Base-by-base conservation (phyloP, 192 early-diverging fungal genomes). In the Paraglomus occultum region DNA sequence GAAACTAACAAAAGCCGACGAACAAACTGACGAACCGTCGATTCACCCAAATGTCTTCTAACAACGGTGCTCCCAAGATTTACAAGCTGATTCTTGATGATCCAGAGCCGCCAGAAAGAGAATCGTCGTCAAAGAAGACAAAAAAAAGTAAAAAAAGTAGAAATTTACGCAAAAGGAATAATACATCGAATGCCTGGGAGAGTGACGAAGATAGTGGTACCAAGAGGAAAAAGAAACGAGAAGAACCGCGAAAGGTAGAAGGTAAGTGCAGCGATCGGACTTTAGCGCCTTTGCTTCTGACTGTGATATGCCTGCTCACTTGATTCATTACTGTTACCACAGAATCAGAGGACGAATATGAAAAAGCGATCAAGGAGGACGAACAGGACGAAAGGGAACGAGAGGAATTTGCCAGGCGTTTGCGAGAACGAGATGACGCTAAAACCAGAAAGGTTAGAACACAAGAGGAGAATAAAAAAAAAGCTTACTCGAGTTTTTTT, bases 341-440 rank as follows among this genome's bases (percentile, higher is more conserved):
- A 46, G 76, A 78, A 11, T 61, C 79, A 48, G 82, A 81, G 40
- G 77, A 79, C 49, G 86, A 85, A 53, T 73, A 80, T 51, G 78
- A 84, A 62, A 70, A 76, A 58, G 74, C 71, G 44, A 76, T 80
- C 15, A 74, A 51, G 20, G 88, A 89, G 39, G 86, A 85, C 45
- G 73, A 81, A 51, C 71, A 84, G 51, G 95, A 99, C 80, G 68
- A 91, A 11, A 78, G 79, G 57, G 96, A 99, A 76, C 87, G 94
- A 51, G 95, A 99, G 68, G 96, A 92, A 73, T 93, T 95, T 79
- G 91, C 89, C 5, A 82, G 89, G 52, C 77, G 95, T 40, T 73
- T 97, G 45, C 86, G 85, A 68, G 84, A 91, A 64, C 90, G 86
- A 71, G 96, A 99, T 72, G 86, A 88, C 54, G 89, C 90, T 48